A percentile compares a stretch with the other conserved stretches of the same genome.
Evolutionary conservation across 768 basidiomycete genomes (phyloP).

Genomic region (Trametes sanguinea): DNA sequence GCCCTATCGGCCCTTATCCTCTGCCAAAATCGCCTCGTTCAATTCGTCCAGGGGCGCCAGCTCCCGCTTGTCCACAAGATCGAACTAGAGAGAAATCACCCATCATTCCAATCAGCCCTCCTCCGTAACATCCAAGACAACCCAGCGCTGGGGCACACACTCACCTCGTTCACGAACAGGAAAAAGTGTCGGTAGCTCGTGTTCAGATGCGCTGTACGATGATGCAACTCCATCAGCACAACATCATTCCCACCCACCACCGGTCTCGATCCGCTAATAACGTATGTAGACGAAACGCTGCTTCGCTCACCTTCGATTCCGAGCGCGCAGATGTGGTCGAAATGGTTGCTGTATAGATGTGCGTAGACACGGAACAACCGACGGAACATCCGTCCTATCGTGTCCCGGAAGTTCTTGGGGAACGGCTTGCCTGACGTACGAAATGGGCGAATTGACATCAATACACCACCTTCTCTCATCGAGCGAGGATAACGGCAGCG

Average conservation of each 20-base stretch:
- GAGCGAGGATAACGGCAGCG: not conserved
- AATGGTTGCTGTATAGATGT: constrained; percentile 98
- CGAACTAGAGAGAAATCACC: constrained; percentile 55
- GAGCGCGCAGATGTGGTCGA: constrained; percentile 97
- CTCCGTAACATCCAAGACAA: not conserved
- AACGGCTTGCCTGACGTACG: constrained; percentile 75
- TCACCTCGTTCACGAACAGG: constrained; percentile 92
- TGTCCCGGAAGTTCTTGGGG: constrained; percentile 85
- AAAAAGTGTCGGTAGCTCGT: constrained; percentile 99
- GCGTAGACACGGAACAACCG: constrained; percentile 96
- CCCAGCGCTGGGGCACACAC: constrained; percentile 20
- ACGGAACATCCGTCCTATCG: constrained; percentile 88
- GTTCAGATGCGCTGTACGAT: constrained; percentile 83
- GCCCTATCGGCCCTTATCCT: constrained; percentile 44
- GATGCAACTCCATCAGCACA: not conserved
- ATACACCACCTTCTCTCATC: not conserved
- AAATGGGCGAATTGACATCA: not conserved
- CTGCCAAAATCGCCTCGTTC: constrained; percentile 83
- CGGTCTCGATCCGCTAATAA: not conserved
- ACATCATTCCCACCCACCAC: not conserved
- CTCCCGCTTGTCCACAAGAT: constrained; percentile 95
- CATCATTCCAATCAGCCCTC: constrained; percentile 16
- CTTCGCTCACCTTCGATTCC: constrained; percentile 85
- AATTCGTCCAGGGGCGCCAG: constrained; percentile 92
- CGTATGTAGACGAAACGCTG: not conserved